Percentiles rank a stretch among this genome's conserved stretches.
Conservation (phyloP, 306 rosid genomes). For the Quercus variabilis region DNA sequence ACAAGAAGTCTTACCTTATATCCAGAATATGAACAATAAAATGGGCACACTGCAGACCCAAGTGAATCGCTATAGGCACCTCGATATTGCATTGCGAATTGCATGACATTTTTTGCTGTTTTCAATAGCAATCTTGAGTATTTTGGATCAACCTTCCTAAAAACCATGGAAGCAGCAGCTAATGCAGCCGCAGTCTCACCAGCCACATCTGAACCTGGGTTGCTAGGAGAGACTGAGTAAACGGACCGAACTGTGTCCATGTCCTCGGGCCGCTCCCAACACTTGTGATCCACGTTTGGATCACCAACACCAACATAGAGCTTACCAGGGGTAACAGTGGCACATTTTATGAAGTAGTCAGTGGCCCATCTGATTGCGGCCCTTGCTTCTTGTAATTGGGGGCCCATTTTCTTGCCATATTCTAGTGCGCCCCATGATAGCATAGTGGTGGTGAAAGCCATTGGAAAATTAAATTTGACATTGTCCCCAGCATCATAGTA, state of each 20-base stretch:
- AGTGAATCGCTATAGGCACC: constrained; percentile 86
- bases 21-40: constrained; percentile 95
- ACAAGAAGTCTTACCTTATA: constrained; percentile 47
- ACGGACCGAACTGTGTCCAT: constrained; percentile 68
- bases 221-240: constrained; percentile 55
- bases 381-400: constrained; percentile 43
- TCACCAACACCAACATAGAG: constrained; percentile 92
- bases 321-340: constrained; percentile 57
- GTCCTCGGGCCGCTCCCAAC: constrained; percentile 98
- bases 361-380: constrained; percentile 80
- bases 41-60: constrained; percentile 82
- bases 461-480: constrained; percentile 85
- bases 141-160: constrained; percentile 53
- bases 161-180: constrained; percentile 85
- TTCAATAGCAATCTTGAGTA: constrained; percentile 56
- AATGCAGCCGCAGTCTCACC: constrained; percentile 90
- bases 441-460: constrained; percentile 92
- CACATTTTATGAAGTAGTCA: constrained; percentile 74
- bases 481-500: constrained; percentile 97
- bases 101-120: constrained; percentile 65
- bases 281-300: constrained; percentile 72
- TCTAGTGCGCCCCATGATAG: constrained; percentile 81
- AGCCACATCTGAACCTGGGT: constrained; percentile 88
- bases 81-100: constrained; percentile 62
- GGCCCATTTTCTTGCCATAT: constrained; percentile 72